These are phyloP conservation scores for Kuraishia piskuri DNA, from an alignment of 805 yeast genomes.

Conservation along the genomic window DNA sequence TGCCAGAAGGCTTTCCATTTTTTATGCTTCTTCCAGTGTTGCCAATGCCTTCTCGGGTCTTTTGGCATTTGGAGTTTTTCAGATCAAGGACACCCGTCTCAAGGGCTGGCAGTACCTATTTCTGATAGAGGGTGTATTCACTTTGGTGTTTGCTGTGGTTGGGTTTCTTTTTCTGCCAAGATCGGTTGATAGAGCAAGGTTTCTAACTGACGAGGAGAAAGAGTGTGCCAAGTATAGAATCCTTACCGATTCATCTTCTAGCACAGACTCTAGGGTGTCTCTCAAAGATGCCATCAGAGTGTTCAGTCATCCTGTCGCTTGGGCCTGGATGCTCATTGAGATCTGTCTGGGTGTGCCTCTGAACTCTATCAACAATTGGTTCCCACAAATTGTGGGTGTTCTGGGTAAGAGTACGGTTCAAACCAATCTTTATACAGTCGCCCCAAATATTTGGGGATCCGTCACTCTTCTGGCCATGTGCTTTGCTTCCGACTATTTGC, in stretches of 20 bases:
- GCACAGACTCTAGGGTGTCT: conserved; percentile 24
- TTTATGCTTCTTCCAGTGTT: conserved; percentile 22
- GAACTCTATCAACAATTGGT: conserved; percentile 38
- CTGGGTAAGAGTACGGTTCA: conserved; percentile 31
- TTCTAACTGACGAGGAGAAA: conserved; percentile 31
- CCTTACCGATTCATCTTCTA: conserved; percentile 35
- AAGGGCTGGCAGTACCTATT: conserved; percentile 42
- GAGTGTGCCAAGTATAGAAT: conserved; percentile 29
- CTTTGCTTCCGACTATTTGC: conserved; percentile 32
- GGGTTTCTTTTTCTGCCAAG: conserved; percentile 28
- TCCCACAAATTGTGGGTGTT: conserved; percentile 31
- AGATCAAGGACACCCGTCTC: conserved; percentile 25
- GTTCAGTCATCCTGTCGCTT: conserved; percentile 34
- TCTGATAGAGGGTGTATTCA: conserved; percentile 34
- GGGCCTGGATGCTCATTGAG: conserved; percentile 36
- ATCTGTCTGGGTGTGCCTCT: conserved; percentile 39
- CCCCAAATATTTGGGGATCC: conserved; percentile 44
- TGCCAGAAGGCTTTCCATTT: conserved; percentile 26
- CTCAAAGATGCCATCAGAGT: conserved; percentile 33
- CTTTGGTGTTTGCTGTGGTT: conserved; percentile 25
- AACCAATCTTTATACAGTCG: conserved; percentile 35
- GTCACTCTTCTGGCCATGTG: conserved; percentile 27
- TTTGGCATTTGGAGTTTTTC: conserved; percentile 26
- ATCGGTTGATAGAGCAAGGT: conserved; percentile 24
- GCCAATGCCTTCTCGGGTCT: conserved; percentile 30